Evolutionary conservation across 2,329 filamentous ascomycete species (phyloP).

Genomic region (Alternaria angustiovoidea): DNA sequence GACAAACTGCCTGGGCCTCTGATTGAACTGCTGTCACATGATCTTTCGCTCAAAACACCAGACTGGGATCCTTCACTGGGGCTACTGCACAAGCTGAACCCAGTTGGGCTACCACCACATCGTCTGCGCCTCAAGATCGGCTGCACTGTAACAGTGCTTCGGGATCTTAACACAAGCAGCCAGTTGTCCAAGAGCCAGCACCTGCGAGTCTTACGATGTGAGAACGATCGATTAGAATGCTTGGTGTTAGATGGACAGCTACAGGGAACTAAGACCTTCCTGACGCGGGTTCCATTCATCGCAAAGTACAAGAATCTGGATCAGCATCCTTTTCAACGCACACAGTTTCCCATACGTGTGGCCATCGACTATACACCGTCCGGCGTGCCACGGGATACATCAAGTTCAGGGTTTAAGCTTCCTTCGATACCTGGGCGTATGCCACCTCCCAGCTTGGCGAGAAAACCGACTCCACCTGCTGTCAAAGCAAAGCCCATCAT

Average conservation of each 20-base stretch:
- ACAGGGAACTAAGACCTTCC: constrained; percentile 42
- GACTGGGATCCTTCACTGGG: constrained; percentile 38
- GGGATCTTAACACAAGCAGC: constrained; percentile 39
- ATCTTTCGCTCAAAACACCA: constrained; percentile 26
- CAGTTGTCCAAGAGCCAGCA: constrained; percentile 45
- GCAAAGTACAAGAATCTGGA: constrained; percentile 42
- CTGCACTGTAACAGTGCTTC: constrained; percentile 40
- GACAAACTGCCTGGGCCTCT: constrained; percentile 36
- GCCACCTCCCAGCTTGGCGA: constrained; percentile 10
- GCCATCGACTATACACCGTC: constrained; percentile 24
- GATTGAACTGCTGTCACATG: constrained; percentile 46
- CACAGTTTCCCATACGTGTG: constrained; percentile 46
- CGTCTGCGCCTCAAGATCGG: constrained; percentile 46
- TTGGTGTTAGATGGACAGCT: constrained; percentile 45
- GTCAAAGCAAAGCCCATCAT: constrained; percentile 7
- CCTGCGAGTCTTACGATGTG: constrained; percentile 38
- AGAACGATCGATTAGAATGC: constrained; percentile 44
- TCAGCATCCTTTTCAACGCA: constrained; percentile 36
- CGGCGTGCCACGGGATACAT: constrained; percentile 7
- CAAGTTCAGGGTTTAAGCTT: constrained; percentile 32
- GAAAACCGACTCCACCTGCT: constrained; percentile 6
- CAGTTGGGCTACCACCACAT: constrained; percentile 44
- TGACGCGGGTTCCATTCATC: constrained; percentile 39
- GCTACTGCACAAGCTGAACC: constrained; percentile 44
- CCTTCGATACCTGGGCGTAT: constrained; percentile 25